Base-by-base conservation (phyloP, 1,284 basidiomycete species). In the Leucoagaricus sp. region DNA sequence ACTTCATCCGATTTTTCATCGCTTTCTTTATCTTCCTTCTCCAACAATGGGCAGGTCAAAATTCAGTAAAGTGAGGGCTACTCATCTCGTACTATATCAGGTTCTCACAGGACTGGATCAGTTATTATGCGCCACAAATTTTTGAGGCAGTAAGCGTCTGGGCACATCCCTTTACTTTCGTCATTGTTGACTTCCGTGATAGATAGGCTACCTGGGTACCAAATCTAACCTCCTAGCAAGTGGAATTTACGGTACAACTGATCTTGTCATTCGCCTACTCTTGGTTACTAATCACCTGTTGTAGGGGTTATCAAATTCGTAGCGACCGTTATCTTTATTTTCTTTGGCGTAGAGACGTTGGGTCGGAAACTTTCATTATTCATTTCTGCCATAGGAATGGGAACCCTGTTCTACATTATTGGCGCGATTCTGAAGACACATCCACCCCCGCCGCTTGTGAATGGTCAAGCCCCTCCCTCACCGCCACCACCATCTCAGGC, bases 331-430 rank as follows among this genome's bases (percentile, higher is more conserved):
- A 60, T 80, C 52, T 74, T 72, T 65, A 67, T 75, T 31, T 71
- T 72, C 59, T 72, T 84, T 53, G 80, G 85, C 47, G 89, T 90
- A 7, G 91, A 93, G 70, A 88, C 87, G 26, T 81, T 89, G 57
- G 89, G 89, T 23, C 81, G 84, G 72, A 89, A 74, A 76, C 79
- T 85, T 58, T 93, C 87, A 5, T 70, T 89, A 12, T 76, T 88
- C 68, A 82, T 89, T 64, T 91, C 89, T 46, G 82, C 82, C 61
- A 81, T 92, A 67, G 92, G 91, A 63, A 91, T 93, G 90, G 91
- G 92, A 61, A 75, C 58, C 71, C 83, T 68, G 68, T 93, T 73
- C 80, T 92, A 89, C 69, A 80, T 94, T 64, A 89, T 94, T 60
- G 92, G 90, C 3, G 72, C 86, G 0, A 81, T 91, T 67, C 80